These are phyloP conservation scores for Verticillium nonalfalfae DNA, from an alignment of 2,329 filamentous ascomycete genomes.

Conservation along the genomic window DNA sequence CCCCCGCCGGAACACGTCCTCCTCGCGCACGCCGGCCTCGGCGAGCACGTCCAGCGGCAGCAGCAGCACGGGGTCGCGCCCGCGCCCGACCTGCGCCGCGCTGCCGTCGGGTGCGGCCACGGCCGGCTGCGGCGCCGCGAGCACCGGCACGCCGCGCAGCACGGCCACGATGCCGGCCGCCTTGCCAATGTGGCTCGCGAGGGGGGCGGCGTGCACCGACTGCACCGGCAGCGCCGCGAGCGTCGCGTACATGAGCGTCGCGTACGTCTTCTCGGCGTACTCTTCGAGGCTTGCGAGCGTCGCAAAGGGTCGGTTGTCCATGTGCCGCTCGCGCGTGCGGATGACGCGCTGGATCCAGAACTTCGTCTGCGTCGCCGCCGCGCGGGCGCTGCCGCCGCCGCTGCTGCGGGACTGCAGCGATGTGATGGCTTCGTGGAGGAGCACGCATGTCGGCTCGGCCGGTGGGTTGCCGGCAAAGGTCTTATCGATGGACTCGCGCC, in stretches of 20 bases:
- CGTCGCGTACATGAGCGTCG: constrained; percentile 83
- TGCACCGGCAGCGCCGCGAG: constrained; percentile 72
- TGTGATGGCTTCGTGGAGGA: constrained; percentile 68
- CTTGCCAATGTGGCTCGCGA: constrained; percentile 93
- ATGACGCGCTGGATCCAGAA: constrained; percentile 75
- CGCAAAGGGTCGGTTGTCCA: constrained; percentile 77
- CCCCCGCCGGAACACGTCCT: constrained; percentile 80
- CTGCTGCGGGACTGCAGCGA: constrained; percentile 41
- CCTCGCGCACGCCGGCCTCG: constrained; percentile 71
- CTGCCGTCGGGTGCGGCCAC: constrained; percentile 37
- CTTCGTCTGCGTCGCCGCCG: constrained; percentile 47
- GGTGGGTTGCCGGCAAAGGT: constrained; percentile 74
- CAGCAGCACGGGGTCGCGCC: constrained; percentile 52
- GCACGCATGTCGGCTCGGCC: constrained; percentile 83
- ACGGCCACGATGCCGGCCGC: constrained; percentile 83
- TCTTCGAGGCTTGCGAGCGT: constrained; percentile 69
- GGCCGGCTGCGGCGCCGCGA: constrained; percentile 68
- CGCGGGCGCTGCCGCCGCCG: constrained; percentile 16
- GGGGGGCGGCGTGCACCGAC: constrained; percentile 81
- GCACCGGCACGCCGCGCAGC: constrained; percentile 77
- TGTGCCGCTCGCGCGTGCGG: constrained; percentile 71
- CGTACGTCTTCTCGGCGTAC: constrained; percentile 93
- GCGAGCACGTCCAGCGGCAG: constrained; percentile 89
- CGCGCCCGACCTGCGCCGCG: constrained; percentile 12
- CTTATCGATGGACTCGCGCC: constrained; percentile 76